These are phyloP conservation scores for Solanum hybrid DNA, from an alignment of 305 asterid species.

Conservation along the genomic window DNA sequence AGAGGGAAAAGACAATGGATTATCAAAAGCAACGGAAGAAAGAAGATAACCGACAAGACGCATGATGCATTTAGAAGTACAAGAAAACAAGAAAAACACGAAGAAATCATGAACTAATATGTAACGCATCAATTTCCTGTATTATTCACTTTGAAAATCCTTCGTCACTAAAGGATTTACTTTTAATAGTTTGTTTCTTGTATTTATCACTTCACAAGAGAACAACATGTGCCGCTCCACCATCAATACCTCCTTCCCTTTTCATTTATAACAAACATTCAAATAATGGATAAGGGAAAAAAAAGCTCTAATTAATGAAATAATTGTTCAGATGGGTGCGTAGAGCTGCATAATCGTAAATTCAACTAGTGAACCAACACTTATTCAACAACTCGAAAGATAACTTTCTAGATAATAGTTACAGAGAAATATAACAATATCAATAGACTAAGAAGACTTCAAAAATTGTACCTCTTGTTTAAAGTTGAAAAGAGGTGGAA, in stretches of 20 bases:
- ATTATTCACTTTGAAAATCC: not conserved
- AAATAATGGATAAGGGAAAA: not conserved
- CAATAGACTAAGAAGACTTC: not conserved
- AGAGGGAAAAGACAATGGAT: not conserved
- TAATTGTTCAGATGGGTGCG: not conserved
- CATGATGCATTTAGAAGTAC: not conserved
- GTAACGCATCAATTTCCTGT: not conserved
- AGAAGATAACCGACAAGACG: not conserved
- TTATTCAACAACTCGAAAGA: not conserved
- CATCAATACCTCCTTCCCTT: not conserved
- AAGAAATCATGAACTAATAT: not conserved
- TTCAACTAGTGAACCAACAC: not conserved
- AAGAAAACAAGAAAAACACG: not conserved
- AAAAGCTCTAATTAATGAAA: not conserved
- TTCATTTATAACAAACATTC: not conserved
- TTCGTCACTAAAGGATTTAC: not conserved
- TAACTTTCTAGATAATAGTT: not conserved
- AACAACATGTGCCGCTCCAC: not conserved
- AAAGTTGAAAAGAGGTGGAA: slow-evolving; percentile 85
- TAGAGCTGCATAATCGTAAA: not conserved
- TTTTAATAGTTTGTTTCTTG: not conserved
- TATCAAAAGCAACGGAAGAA: not conserved
- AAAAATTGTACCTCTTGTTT: slow-evolving; percentile 67
- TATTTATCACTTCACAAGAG: not conserved
- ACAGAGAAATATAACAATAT: not conserved